These are phyloP conservation scores for Austroboletus olivaceoglutinosus DNA, from an alignment of 1,284 basidiomycete genomes.

Conservation along the genomic window DNA sequence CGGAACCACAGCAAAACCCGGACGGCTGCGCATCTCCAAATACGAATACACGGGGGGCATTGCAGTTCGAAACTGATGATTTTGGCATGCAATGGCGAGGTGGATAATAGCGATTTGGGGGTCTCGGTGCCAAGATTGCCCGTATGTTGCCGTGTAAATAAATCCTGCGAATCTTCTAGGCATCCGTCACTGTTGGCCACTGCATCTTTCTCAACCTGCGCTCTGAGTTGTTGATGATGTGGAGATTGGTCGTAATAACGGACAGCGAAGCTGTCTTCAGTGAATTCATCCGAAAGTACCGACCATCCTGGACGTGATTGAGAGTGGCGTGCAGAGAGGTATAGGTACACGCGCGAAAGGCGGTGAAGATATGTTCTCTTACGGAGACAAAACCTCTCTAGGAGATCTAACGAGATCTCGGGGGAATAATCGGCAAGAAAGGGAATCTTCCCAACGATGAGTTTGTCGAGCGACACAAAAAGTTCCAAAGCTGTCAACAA, in stretches of 20 bases:
- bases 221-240: conserved; percentile 1
- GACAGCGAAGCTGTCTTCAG: conserved; percentile 19
- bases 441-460: no score
- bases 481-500: no score
- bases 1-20: conserved; percentile 6
- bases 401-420: not conserved
- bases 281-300: conserved; percentile 10
- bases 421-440: not conserved
- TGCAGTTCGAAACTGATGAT: conserved; percentile 5
- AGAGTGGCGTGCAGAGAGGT: not conserved
- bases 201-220: not conserved
- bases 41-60: not conserved
- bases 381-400: not conserved
- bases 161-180: no score
- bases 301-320: not conserved
- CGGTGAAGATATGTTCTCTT: not conserved
- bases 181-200: no score
- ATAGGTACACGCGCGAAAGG: not conserved
- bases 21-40: conserved; percentile 1
- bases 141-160: no score
- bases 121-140: no score
- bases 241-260: conserved; percentile 1
- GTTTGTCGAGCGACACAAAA: no score
- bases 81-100: not conserved
- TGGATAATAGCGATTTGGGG: not conserved